phyloP scores from a whole-genome alignment of 306 rosid species.

The Gleditsia sinensis region DNA sequence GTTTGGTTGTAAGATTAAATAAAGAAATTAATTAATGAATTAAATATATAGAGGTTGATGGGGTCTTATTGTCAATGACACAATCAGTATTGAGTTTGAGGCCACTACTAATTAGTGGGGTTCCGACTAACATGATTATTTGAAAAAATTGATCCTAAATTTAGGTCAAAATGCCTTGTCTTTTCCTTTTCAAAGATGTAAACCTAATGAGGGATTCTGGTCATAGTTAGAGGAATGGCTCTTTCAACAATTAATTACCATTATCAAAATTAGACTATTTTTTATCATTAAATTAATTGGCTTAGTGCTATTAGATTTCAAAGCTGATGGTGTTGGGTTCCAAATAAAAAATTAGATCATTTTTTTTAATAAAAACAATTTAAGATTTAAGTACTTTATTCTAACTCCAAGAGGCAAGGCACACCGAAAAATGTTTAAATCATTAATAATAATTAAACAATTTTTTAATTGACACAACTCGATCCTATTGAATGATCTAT shows the following conservation, averaged over 20 bases:
- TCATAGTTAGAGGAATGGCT: slow-evolving; percentile 28
- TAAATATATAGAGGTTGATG: slow-evolving; percentile 5
- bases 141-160: slow-evolving; percentile 23
- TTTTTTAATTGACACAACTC: too few relatives aligned
- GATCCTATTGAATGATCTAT: too few relatives aligned
- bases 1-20: neutral
- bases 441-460: too few relatives aligned
- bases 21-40: neutral
- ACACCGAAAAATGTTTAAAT: too few relatives aligned
- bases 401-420: too few relatives aligned
- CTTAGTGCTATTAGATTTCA: too few relatives aligned
- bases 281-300: too few relatives aligned
- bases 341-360: too few relatives aligned
- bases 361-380: too few relatives aligned
- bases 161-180: slow-evolving; percentile 29
- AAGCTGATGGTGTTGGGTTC: too few relatives aligned
- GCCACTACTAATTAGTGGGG: slow-evolving; percentile 36
- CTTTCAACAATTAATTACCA: slow-evolving; percentile 3
- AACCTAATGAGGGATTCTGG: slow-evolving; percentile 29
- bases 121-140: slow-evolving; percentile 36
- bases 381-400: too few relatives aligned
- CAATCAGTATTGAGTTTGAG: slow-evolving; percentile 11
- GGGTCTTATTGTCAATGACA: slow-evolving; percentile 25
- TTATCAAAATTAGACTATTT: neutral
- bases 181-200: slow-evolving; percentile 33